Evolutionary conservation across 1,139 yeast genomes (phyloP).

Genomic region (Wickerhamomyces sp.): DNA sequence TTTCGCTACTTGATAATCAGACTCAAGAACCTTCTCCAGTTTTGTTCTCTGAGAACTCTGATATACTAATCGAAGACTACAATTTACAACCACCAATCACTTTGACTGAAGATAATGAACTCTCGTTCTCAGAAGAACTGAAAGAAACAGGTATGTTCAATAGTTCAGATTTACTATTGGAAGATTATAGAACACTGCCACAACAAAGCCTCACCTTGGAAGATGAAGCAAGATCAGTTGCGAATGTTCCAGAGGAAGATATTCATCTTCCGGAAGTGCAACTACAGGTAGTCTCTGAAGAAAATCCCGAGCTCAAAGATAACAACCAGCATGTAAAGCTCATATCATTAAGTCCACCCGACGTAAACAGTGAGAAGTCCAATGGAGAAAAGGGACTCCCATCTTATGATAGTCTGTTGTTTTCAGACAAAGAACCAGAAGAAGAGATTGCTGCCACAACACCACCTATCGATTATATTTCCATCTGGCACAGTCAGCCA

Average conservation of each 20-base stretch:
- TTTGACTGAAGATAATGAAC: conserved; percentile 6
- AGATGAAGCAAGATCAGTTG: not conserved
- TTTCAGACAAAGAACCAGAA: conserved; percentile 20
- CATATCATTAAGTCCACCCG: conserved; percentile 5
- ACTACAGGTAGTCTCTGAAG: not conserved
- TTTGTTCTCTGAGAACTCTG: conserved; percentile 22
- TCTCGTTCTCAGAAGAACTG: conserved; percentile 18
- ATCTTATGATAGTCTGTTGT: conserved; percentile 19
- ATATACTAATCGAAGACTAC: conserved; percentile 8
- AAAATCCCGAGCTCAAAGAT: not conserved
- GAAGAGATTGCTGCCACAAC: conserved; percentile 3
- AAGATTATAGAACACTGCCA: conserved; percentile 4
- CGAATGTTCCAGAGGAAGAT: too few species aligned
- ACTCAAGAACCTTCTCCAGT: conserved; percentile 12
- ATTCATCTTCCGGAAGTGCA: not conserved
- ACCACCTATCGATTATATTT: conserved; percentile 20
- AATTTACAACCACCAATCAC: conserved; percentile 1
- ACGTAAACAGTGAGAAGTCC: not conserved
- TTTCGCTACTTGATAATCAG: conserved; percentile 3
- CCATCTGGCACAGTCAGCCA: conserved; percentile 24
- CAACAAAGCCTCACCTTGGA: not conserved
- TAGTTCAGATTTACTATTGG: conserved; percentile 9
- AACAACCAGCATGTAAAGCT: not conserved
- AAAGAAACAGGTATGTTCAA: conserved; percentile 15
- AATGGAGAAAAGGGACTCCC: conserved; percentile 10